Evolutionary conservation across 75 land plant genomes (phyloP).

Genomic region (Cupressus sempervirens): DNA sequence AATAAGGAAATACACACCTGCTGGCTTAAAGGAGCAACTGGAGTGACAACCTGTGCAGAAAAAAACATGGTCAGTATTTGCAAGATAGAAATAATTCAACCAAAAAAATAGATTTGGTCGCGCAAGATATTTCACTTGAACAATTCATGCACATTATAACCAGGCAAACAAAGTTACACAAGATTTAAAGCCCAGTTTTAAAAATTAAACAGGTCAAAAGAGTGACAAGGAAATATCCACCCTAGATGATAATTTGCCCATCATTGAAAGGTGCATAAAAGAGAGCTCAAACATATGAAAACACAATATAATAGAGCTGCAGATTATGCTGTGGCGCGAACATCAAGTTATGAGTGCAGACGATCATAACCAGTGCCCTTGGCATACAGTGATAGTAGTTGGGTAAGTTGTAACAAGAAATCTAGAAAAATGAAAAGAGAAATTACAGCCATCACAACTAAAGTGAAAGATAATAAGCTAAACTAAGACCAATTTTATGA

Average conservation of each 20-base stretch:
- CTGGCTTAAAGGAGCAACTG: conserved; percentile 90
- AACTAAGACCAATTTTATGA: conserved; percentile 76
- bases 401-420: neutral
- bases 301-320: neutral
- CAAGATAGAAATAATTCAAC: neutral
- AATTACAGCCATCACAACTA: neutral
- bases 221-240: neutral
- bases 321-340: neutral
- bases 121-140: neutral
- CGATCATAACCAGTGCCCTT: neutral
- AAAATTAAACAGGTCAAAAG: neutral
- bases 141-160: neutral
- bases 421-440: neutral
- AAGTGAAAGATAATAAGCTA: neutral
- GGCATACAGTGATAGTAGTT: neutral
- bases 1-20: conserved; percentile 50
- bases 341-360: neutral
- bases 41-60: conserved; percentile 83
- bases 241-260: neutral
- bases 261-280: neutral
- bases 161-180: neutral
- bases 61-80: neutral
- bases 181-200: neutral
- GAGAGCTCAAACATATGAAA: neutral
- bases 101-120: neutral